Conservation (phyloP, 169 alveolate species). For the Babesia ovis region DNA sequence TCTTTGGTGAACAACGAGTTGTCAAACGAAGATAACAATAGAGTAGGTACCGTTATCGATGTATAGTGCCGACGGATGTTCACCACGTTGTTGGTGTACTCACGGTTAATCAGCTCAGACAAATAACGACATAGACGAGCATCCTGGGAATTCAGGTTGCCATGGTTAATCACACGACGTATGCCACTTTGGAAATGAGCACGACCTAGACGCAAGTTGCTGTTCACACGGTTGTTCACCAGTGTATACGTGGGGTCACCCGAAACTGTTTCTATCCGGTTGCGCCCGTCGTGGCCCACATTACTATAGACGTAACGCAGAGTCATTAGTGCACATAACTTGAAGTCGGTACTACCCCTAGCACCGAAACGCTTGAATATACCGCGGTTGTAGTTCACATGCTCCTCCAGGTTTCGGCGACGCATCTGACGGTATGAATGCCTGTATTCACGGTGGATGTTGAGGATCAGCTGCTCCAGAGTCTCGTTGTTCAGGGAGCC, state of each 20-base stretch:
- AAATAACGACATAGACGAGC: conserved; percentile 22
- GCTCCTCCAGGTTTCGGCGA: not conserved
- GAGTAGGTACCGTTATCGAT: conserved; percentile 41
- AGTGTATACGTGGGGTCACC: conserved; percentile 43
- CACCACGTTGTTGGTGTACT: conserved; percentile 41
- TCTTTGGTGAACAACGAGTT: conserved; percentile 32
- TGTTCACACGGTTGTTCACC: conserved; percentile 38
- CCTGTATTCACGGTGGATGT: conserved; percentile 42
- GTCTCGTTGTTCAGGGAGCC: not conserved
- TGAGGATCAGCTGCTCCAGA: conserved; percentile 39
- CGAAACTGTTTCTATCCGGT: conserved; percentile 24
- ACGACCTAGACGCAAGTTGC: conserved; percentile 46
- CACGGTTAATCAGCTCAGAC: conserved; percentile 41
- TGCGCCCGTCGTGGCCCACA: conserved; percentile 43
- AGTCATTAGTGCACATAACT: conserved; percentile 56
- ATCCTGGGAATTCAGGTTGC: conserved; percentile 7
- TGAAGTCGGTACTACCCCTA: conserved; percentile 43
- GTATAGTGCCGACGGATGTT: conserved; percentile 37
- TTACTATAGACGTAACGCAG: conserved; percentile 38
- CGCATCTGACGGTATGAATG: conserved; percentile 49
- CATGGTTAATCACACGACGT: conserved; percentile 1
- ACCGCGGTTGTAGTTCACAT: conserved; percentile 18
- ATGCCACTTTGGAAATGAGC: conserved; percentile 20
- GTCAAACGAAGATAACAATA: conserved; percentile 57
- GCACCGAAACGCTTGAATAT: conserved; percentile 48